Base-by-base conservation (phyloP, 495 filamentous ascomycete genomes). In the Trichoderma reesei region DNA sequence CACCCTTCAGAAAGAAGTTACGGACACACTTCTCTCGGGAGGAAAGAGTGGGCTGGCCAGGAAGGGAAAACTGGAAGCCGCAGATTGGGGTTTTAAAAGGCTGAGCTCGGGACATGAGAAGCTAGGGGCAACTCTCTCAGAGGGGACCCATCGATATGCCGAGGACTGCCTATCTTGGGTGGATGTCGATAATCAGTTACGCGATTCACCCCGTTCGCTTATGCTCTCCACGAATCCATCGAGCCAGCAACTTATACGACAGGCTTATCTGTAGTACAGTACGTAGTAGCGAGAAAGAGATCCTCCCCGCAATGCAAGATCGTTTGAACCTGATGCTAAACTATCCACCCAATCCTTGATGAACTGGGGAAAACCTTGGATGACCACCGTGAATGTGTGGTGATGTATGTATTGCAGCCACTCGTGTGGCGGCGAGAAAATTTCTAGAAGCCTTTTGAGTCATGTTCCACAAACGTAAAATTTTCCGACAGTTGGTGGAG, bases 381-480 rank as follows among this genome's bases (percentile, higher is more conserved):
- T 56, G 51, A 14, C 26, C 51, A 56, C 18, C 26, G 51, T 56
- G 51, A 56, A 26, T 26, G 26, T 26, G 51, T 34, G 26, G 51
- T 56, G 51, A 56, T 33, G 51, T 26, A 11, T 34, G 51, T 34
- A 36, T 4, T 16, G 6, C 51, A 31, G 5, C 51, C 26, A 11
- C 10, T 56, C 7, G 9, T 56, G 26, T 33, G 26, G 51, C 51
- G 31, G 31, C 31, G 9, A 36, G 26, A 56, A 56, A 56, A 56
- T 11, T 56, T 56, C 51, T 56, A 56, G 51, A 56, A 56, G 51
- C 34, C 26, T 56, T 56, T 56, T 14, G 51, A 56, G 51, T 56
- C 51, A 56, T 56, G 51, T 56, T 56, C 51, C 26, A 56, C 10
- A 31, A 34, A 34, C 51, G 31, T 56, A 56, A 56, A 48, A 56